Base-by-base conservation (phyloP, 2,329 filamentous ascomycete genomes). In the Curvularia verruculosa region DNA sequence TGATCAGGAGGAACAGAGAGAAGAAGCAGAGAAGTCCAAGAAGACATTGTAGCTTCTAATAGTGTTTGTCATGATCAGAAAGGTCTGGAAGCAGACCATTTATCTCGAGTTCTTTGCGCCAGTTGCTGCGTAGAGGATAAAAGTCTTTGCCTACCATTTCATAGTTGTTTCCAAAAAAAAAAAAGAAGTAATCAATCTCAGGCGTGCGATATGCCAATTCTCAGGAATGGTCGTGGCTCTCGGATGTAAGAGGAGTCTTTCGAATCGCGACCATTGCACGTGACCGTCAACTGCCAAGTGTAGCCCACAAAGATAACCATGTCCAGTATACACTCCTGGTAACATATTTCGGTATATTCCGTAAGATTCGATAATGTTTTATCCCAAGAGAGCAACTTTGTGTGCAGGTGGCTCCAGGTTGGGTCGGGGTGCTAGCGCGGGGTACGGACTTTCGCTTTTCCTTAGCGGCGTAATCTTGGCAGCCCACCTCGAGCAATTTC, bases 1-100 rank as follows among this genome's bases (percentile, higher is more conserved):
- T 75, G 95, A 98, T 71, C 82, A 85, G 57, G 78, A 77, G 10
- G 82, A 84, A 61, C 75, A 77, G 50, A 73, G 78, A 51, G 78
- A 77, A 49, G 79, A 77, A 10, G 80, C 81, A 58, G 80, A 80
- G 56, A 74, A 77, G 55, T 52, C 56, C 6, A 68, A 64, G 63
- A 81, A 81, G 67, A 58, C 67, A 43, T 44, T 65, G 49, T 74
- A 74, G 58, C 24, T 15, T 49, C 34, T 13, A 26, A 8, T 23
- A 3, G 34, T 15, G 21, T 28, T 39, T 49, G 21, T n/a, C 23
- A 19, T 26, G 9, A 23, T 7, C 3, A 13, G 3, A 21, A 12
- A 15, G 5, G 18, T 28, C 18, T 1, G 10, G 18, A 29, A 28
- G 28, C 43, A 34, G 19, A 18, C 28, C n/a, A 46, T 31, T 28